A percentile compares a stretch with the other conserved stretches of the same genome.
Evolutionary conservation across 176 grass and related monocot genomes (phyloP).

Genomic region (Saccharum spontaneum): DNA sequence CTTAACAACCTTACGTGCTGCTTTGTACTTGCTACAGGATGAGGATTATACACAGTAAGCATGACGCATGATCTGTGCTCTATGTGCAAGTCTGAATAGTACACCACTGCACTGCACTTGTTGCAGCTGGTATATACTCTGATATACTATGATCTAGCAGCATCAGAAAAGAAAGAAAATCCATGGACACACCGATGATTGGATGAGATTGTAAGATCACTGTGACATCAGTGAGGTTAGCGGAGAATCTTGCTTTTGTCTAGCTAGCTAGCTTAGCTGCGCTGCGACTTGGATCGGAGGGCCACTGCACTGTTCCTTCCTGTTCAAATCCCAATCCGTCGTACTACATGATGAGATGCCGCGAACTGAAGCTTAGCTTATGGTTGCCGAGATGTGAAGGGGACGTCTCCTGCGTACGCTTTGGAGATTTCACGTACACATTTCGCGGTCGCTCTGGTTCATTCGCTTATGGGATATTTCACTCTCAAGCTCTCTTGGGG

Average conservation of each 20-base stretch:
- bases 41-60: background rate
- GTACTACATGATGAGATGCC: conserved; percentile 19
- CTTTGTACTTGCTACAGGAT: background rate
- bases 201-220: conserved; percentile 28
- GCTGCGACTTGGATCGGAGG: background rate
- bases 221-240: conserved; percentile 22
- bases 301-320: background rate
- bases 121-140: background rate
- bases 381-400: conserved; percentile 45
- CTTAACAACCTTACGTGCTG: background rate
- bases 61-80: background rate
- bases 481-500: background rate
- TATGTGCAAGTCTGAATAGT: background rate
- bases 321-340: conserved; percentile 1
- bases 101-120: background rate
- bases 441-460: background rate
- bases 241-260: conserved; percentile 48
- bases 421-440: conserved; percentile 1
- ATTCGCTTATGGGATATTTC: background rate
- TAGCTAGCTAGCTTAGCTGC: background rate
- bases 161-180: background rate
- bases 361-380: conserved; percentile 9
- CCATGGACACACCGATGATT: conserved; percentile 5
- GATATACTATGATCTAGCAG: background rate
- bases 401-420: conserved; percentile 30